A percentile compares a stretch with the other conserved stretches of the same genome.
These are phyloP conservation scores for Acorus calamus DNA, from an alignment of 106 monocot genomes.

Conservation along the genomic window DNA sequence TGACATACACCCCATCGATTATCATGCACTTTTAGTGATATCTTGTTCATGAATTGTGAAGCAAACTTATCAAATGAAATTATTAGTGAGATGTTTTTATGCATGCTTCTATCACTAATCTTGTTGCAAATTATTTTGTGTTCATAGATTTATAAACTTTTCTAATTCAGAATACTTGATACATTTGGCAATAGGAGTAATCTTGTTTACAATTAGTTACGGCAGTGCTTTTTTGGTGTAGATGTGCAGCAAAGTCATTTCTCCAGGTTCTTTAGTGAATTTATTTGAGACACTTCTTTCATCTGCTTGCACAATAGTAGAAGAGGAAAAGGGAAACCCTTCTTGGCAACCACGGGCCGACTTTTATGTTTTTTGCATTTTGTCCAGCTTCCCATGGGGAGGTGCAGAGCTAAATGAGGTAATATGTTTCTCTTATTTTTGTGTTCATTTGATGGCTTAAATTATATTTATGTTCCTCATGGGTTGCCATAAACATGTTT, in stretches of 20 bases:
- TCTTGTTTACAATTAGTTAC: neutral
- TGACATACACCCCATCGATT: too few species aligned
- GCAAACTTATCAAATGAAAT: too few species aligned
- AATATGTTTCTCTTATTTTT: conserved; percentile 6
- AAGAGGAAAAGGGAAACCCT: conserved; percentile 81
- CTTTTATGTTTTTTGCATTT: conserved; percentile 78
- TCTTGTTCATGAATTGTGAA: too few species aligned
- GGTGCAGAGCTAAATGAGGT: conserved; percentile 85
- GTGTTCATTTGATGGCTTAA: neutral
- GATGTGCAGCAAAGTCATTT: conserved; percentile 92
- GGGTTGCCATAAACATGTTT: too few species aligned
- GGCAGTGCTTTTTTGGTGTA: conserved; percentile 21
- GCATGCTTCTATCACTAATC: too few species aligned
- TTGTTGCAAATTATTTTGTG: too few species aligned
- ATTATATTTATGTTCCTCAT: too few species aligned
- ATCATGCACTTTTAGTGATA: too few species aligned
- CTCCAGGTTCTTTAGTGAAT: conserved; percentile 59
- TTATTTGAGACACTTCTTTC: conserved; percentile 71
- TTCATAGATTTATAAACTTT: too few species aligned
- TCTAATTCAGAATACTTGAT: too few species aligned
- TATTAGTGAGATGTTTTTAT: too few species aligned
- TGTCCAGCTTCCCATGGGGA: conserved; percentile 91
- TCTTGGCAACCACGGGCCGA: conserved; percentile 87
- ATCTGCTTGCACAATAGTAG: conserved; percentile 78
- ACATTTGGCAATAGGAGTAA: too few species aligned